Base-by-base conservation (phyloP, 2,329 filamentous ascomycete species). In the Cercospora zeae-maydis region DNA sequence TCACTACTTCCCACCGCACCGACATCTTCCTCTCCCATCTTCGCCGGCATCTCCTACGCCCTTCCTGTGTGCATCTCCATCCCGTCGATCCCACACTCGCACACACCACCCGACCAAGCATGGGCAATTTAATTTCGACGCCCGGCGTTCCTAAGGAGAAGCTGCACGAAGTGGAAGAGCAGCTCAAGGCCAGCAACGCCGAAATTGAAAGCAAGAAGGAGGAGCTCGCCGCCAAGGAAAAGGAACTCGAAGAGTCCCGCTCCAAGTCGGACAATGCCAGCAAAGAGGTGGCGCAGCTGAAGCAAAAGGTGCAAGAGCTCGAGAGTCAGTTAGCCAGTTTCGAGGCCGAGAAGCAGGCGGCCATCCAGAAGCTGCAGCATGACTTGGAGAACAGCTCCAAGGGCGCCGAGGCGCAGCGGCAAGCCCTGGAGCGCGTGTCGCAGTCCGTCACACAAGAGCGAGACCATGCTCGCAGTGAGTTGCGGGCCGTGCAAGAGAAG, bases 371-470 rank as follows among this genome's bases (percentile, higher is more conserved):
- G 55, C 42, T 66, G 33, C 56, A 66, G 34, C 51, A 56, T 16
- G 62, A 66, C 24, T 36, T 67, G 45, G 47, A 63, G 19, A 56
- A 59, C 49, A 56, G 53, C 58, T 61, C 64, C 49, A 63, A 60
- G 58, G 61, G 61, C 9, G 61, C 54, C 37, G 55, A 63, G 11
- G 53, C 63, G 27, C 52, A 58, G 33, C 45, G 59, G 27, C 54
- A 58, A 13, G 64, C 64, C 13, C 59, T 62, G 53, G 67, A 69
- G 37, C 63, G 67, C 42, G 66, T 69, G 45, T 63, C 63, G 19
- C 58, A 67, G 53, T 61, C 59, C 24, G 64, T 67, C 58, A 67
- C 64, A 19, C 63, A 67, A 42, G 67, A 69, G 61, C 67, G 67
- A 14, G 67, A 69, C 31, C 66, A 67, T 27, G 66, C 67, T 7